Evolutionary conservation across 192 early-diverging fungal genomes (phyloP).

Genomic region (Coemansia sp.): DNA sequence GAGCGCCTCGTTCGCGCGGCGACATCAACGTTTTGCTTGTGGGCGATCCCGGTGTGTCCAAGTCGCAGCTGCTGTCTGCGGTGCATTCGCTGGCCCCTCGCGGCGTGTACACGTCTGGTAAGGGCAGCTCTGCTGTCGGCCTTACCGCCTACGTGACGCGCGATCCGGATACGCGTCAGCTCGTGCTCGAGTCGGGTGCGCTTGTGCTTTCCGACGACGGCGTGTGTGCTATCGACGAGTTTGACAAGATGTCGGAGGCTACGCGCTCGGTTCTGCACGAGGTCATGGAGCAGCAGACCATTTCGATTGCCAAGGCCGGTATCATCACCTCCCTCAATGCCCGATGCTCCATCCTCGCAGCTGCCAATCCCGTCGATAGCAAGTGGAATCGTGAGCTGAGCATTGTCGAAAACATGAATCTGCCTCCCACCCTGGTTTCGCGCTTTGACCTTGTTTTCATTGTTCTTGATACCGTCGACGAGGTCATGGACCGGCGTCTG

Average conservation of each 20-base stretch:
- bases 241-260: slow-evolving; percentile 97
- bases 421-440: slow-evolving; percentile 91
- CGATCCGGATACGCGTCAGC: slow-evolving; percentile 92
- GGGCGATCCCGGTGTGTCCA: slow-evolving; percentile 94
- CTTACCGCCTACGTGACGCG: slow-evolving; percentile 93
- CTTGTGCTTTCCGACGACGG: slow-evolving; percentile 94
- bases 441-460: slow-evolving; percentile 94
- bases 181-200: slow-evolving; percentile 95
- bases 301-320: slow-evolving; percentile 97
- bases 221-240: slow-evolving; percentile 98
- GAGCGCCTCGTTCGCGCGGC: slow-evolving; percentile 70
- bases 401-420: slow-evolving; percentile 83
- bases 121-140: slow-evolving; percentile 94
- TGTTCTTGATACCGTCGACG: slow-evolving; percentile 86
- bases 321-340: slow-evolving; percentile 98
- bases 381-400: slow-evolving; percentile 80
- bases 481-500: slow-evolving; percentile 77
- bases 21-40: slow-evolving; percentile 94
- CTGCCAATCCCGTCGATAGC: slow-evolving; percentile 91
- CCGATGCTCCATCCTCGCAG: slow-evolving; percentile 89
- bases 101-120: slow-evolving; percentile 95
- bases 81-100: slow-evolving; percentile 92
- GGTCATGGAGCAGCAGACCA: slow-evolving; percentile 99
- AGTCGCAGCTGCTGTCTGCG: slow-evolving; percentile 90
- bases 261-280: slow-evolving; percentile 94